phyloP scores from a whole-genome alignment of 108 stramenopile species.

The Pseudonitzschia delicatissima region DNA sequence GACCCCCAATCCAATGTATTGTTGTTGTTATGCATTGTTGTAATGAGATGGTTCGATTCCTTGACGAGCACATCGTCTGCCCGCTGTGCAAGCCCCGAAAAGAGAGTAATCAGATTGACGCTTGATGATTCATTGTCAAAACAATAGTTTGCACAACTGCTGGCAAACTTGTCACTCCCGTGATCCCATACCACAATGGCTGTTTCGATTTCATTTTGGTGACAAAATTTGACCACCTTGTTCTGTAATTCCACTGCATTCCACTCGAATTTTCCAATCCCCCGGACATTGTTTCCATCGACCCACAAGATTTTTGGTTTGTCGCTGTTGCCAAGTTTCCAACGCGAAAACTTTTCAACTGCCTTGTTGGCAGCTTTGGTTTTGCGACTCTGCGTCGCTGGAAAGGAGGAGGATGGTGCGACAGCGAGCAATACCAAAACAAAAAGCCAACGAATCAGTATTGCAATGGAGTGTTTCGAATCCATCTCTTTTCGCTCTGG shows the following conservation, averaged over 20 bases:
- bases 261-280: constrained; percentile 29
- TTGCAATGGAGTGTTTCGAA: no score
- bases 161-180: constrained; percentile 9
- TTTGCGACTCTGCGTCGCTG: no score
- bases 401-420: no score
- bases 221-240: constrained; percentile 13
- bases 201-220: constrained; percentile 9
- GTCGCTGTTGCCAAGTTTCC: neutral
- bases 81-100: constrained; percentile 21
- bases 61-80: constrained; percentile 26
- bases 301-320: neutral
- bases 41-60: constrained; percentile 16
- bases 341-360: no score
- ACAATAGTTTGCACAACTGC: neutral
- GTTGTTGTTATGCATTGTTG: neutral
- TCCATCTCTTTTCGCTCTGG: no score
- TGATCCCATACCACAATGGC: constrained; percentile 28
- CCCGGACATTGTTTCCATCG: constrained; percentile 33
- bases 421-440: no score
- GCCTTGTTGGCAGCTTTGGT: no score
- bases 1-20: constrained; percentile 3
- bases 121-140: neutral
- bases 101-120: constrained; percentile 8
- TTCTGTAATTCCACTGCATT: constrained; percentile 19
- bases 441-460: no score